Base-by-base conservation (phyloP, 306 rosid genomes). In the Rosa multiflora region DNA sequence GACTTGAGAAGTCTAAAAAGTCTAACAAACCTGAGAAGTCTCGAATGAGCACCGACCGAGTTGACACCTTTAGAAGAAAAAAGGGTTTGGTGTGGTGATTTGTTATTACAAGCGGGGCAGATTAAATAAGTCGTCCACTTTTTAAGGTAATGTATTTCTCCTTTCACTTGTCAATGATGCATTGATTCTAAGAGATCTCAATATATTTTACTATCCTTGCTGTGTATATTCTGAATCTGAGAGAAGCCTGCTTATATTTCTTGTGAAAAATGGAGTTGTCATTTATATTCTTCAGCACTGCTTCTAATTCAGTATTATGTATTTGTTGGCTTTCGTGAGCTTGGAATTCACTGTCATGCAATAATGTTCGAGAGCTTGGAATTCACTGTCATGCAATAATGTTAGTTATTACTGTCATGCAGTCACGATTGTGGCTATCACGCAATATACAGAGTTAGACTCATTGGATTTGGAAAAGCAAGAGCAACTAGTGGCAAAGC, bases 21-120 rank as follows among this genome's bases (percentile, higher is more conserved):
- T 69, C 94, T 18, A 87, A 85, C 79, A 88, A 89, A 86, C 93
- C 92, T 0, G 97, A 92, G 80, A 94, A 94, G 77, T 94, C 98
- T 78, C 92, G 97, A 70, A 94, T 94, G 98, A 94, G 98, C 88
- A 94, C 97, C 37, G 98, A 94, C 86, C 93, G 81, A 48, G 97
- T 88, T 43, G 94, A 94, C 87, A 90, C 97, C 83, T 92, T 92
- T 88, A 90, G 94, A 87, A 86, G 93, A 89, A 85, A 82, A 84
- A 92, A 88, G 78, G 93, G 97, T 48, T 81, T 94, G 78, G 94
- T 86, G 63, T 90, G 97, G 98, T 92, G 91, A 87, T 82, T 46
- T 69, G 87, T 76, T 82, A n/a, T 52, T 85, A 79, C 77, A 83
- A 61, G 46, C 67, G 63, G 73, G 49, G 80, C 82, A 67, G 82